A percentile compares a stretch with the other conserved stretches of the same genome.
phyloP scores from a whole-genome alignment of 2,329 filamentous ascomycete genomes.

The Diplodia scrobiculata region DNA sequence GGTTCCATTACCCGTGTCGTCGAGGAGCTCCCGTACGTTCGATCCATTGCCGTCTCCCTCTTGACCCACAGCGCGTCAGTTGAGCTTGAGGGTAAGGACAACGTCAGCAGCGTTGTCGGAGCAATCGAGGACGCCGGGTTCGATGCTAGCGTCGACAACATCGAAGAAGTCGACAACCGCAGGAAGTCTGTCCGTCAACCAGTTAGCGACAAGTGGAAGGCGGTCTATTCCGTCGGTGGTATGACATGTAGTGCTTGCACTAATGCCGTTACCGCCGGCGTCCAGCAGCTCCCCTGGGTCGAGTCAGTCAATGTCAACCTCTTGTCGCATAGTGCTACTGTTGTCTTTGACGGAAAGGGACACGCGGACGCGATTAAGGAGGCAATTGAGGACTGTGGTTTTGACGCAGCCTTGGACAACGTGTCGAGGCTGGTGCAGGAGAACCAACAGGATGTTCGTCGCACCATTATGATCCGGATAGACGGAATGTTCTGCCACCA shows the following conservation, averaged over 20 bases:
- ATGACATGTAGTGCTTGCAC: conserved; percentile 63
- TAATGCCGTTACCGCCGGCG: conserved; percentile 51
- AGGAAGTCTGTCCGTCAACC: conserved; percentile 19
- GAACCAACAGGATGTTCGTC: conserved; percentile 33
- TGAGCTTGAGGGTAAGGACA: conserved; percentile 33
- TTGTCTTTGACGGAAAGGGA: conserved; percentile 53
- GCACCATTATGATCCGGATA: conserved; percentile 43
- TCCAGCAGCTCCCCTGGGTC: conserved; percentile 53
- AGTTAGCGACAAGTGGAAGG: conserved; percentile 40
- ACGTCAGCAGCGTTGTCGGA: conserved; percentile 29
- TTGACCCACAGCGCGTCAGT: conserved; percentile 34
- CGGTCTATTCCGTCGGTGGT: conserved; percentile 56
- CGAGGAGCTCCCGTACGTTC: conserved; percentile 32
- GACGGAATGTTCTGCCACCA: conserved; percentile 53
- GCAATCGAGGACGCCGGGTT: conserved; percentile 36
- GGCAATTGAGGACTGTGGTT: conserved; percentile 54
- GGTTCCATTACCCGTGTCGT: conserved; percentile 32
- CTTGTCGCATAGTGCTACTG: conserved; percentile 53
- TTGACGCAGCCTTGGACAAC: conserved; percentile 45
- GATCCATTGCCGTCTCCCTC: conserved; percentile 32
- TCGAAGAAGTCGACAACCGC: conserved; percentile 28
- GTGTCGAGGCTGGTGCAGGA: conserved; percentile 33
- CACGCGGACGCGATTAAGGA: conserved; percentile 52
- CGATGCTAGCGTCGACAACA: conserved; percentile 32
- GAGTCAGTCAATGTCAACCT: conserved; percentile 54